Percentiles rank a stretch among this genome's conserved stretches.
Conservation (phyloP, 108 stramenopile species). For the Aureococcus anophagefferens region DNA sequence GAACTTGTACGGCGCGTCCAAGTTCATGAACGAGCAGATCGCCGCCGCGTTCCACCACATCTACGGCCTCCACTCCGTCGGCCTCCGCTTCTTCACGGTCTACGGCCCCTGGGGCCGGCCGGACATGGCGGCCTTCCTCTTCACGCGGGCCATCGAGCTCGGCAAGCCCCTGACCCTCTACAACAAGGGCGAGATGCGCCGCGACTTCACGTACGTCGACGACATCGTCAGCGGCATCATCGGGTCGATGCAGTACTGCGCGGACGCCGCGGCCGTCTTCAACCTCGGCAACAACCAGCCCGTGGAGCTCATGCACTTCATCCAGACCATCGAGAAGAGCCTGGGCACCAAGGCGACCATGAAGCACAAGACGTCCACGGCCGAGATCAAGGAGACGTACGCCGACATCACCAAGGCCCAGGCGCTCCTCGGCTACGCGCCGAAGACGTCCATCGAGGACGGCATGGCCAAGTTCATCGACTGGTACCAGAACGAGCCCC, state of each 20-base stretch:
- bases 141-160: not conserved
- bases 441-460: slow-evolving; percentile 39
- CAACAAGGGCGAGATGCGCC: slow-evolving; percentile 9
- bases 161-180: slow-evolving; percentile 20
- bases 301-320: slow-evolving; percentile 32
- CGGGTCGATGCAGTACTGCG: slow-evolving; percentile 17
- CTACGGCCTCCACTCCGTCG: slow-evolving; percentile 57
- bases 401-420: slow-evolving; percentile 45
- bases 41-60: slow-evolving; percentile 61
- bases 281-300: slow-evolving; percentile 46
- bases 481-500: no score
- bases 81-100: slow-evolving; percentile 68
- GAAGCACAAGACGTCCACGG: slow-evolving; percentile 33
- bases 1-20: slow-evolving; percentile 56
- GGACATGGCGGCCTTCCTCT: slow-evolving; percentile 10
- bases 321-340: slow-evolving; percentile 32
- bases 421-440: slow-evolving; percentile 39
- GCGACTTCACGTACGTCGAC: slow-evolving; percentile 73
- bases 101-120: slow-evolving; percentile 69
- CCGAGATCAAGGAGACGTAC: slow-evolving; percentile 50
- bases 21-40: slow-evolving; percentile 62
- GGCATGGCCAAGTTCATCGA: slow-evolving; percentile 38
- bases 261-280: slow-evolving; percentile 35
- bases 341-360: slow-evolving; percentile 38
- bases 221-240: slow-evolving; percentile 74